These are phyloP conservation scores for Arthrinium phaeospermum DNA, from an alignment of 2,329 filamentous ascomycete species.

Conservation along the genomic window DNA sequence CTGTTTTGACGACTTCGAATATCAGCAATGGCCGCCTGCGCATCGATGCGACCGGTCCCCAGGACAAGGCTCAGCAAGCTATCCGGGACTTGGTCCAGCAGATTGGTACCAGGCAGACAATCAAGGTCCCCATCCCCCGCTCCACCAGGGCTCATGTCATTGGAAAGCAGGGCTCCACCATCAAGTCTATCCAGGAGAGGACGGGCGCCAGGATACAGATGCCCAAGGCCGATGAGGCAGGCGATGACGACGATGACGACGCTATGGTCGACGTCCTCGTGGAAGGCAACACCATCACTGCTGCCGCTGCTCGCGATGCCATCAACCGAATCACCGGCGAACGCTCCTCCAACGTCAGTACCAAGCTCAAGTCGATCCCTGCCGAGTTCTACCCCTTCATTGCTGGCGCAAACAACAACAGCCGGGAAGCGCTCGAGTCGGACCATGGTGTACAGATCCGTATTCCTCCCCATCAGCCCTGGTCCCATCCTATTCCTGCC, in stretches of 20 bases:
- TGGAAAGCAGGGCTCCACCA: constrained; percentile 86
- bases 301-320: constrained; percentile 80
- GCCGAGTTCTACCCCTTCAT: constrained; percentile 96
- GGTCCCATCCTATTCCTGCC: constrained; percentile 72
- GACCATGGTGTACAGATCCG: constrained; percentile 79
- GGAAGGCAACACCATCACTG: constrained; percentile 89
- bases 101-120: constrained; percentile 82
- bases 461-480: constrained; percentile 82
- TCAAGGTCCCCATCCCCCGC: constrained; percentile 80
- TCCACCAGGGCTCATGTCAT: constrained; percentile 90
- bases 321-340: constrained; percentile 90
- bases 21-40: constrained; percentile 75
- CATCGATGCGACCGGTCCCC: constrained; percentile 85
- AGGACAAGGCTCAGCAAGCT: constrained; percentile 83
- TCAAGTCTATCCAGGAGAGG: constrained; percentile 87
- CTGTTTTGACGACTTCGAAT: constrained; percentile 78
- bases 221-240: constrained; percentile 74
- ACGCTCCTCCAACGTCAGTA: constrained; percentile 79
- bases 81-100: constrained; percentile 88
- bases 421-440: constrained; percentile 71
- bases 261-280: constrained; percentile 83
- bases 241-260: constrained; percentile 76
- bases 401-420: constrained; percentile 75
- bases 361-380: constrained; percentile 83
- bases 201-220: constrained; percentile 91